phyloP scores from a whole-genome alignment of 2,329 filamentous ascomycete genomes.

The Cladobotryum protrusum region DNA sequence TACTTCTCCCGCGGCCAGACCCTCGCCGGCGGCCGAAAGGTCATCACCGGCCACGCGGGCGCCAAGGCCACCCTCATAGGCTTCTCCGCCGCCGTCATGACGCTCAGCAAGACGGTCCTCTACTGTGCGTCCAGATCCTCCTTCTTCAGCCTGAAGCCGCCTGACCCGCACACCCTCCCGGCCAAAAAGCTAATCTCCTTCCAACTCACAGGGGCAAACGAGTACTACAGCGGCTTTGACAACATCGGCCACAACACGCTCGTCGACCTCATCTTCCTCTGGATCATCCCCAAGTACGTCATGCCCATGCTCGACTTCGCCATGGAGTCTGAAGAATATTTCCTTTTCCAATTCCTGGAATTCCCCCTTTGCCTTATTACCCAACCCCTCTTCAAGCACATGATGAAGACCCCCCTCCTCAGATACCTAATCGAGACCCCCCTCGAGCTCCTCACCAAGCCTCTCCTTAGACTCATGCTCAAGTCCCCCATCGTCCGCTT shows the following conservation, averaged over 20 bases:
- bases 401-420: not conserved
- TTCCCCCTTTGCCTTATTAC: not conserved
- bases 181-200: too few species aligned
- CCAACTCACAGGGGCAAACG: conserved; percentile 42
- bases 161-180: too few species aligned
- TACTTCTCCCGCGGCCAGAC: conserved; percentile 23
- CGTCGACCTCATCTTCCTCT: conserved; percentile 41
- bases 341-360: not conserved
- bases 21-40: conserved; percentile 20
- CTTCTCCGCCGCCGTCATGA: conserved; percentile 53
- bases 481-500: too few species aligned
- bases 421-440: too few species aligned
- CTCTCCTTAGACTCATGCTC: too few species aligned
- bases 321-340: not conserved
- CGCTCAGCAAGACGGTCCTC: conserved; percentile 54
- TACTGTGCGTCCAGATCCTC: conserved; percentile 43
- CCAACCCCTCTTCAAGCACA: not conserved
- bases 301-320: not conserved
- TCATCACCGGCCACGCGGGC: conserved; percentile 36
- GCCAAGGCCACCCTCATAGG: conserved; percentile 41
- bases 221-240: conserved; percentile 49
- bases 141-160: too few species aligned
- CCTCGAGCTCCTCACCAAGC: too few species aligned
- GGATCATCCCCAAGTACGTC: conserved; percentile 54
- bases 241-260: conserved; percentile 52